These are phyloP conservation scores for Globisporangium paddicum DNA, from an alignment of 352 stramenopile genomes.

Conservation along the genomic window DNA sequence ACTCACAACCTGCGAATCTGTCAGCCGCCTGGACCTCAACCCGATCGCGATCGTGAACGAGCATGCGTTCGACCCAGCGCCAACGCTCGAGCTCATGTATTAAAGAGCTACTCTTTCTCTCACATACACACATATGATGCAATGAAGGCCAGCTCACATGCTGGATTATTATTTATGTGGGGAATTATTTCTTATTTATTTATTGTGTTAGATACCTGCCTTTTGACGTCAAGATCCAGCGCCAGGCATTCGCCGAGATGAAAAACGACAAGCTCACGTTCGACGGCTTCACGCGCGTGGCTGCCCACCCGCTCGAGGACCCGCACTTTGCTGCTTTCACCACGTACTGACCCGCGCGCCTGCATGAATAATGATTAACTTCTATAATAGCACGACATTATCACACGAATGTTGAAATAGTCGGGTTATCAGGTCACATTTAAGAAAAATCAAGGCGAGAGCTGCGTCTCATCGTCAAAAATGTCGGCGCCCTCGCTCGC, in stretches of 20 bases:
- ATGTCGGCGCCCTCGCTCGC: conserved; percentile 20
- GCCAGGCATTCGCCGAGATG: conserved; percentile 68
- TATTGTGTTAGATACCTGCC: conserved; percentile 45
- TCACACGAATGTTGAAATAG: not conserved
- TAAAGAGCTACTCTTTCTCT: too few relatives aligned
- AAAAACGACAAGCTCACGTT: conserved; percentile 66
- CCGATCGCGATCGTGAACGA: conserved; percentile 68
- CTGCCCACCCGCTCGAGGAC: conserved; percentile 47
- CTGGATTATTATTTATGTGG: not conserved
- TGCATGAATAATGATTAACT: not conserved
- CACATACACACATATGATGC: not conserved
- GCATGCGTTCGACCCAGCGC: conserved; percentile 49
- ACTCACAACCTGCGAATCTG: not conserved
- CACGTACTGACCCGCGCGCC: conserved; percentile 14
- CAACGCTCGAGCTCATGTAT: conserved; percentile 66
- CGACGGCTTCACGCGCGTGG: conserved; percentile 54
- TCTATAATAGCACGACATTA: not conserved
- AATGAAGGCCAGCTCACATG: not conserved
- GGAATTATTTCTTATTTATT: too few relatives aligned
- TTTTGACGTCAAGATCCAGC: conserved; percentile 72
- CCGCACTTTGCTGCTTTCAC: conserved; percentile 62
- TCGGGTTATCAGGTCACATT: not conserved
- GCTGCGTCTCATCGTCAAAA: conserved; percentile 38
- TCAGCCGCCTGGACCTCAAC: conserved; percentile 70
- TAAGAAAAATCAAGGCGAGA: conserved; percentile 15